phyloP scores from a whole-genome alignment of 2,329 filamentous ascomycete species.

The Ophiostoma novo-ulmi region DNA sequence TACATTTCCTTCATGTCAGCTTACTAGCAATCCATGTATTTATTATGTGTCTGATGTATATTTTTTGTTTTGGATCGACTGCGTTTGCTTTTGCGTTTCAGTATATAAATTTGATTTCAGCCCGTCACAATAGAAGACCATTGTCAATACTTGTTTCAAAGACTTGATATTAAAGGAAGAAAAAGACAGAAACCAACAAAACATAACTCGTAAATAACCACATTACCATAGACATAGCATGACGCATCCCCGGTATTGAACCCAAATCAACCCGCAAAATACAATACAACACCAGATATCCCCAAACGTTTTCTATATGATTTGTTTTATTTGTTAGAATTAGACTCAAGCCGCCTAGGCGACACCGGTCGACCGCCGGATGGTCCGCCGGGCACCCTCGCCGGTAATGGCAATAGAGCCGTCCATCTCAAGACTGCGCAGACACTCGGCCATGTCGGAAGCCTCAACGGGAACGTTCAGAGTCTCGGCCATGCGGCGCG shows the following conservation, averaged over 20 bases:
- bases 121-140: not conserved
- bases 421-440: conserved; percentile 77
- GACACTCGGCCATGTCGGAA: conserved; percentile 74
- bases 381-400: conserved; percentile 75
- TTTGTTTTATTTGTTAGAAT: not conserved
- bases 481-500: conserved; percentile 65
- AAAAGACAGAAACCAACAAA: not conserved
- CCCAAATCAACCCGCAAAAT: not conserved
- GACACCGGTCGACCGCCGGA: conserved; percentile 64
- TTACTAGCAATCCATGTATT: conserved; percentile 4
- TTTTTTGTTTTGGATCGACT: not conserved
- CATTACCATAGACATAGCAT: not conserved
- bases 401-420: conserved; percentile 74
- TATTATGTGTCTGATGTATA: not conserved
- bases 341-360: not conserved
- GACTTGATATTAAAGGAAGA: not conserved
- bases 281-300: not conserved
- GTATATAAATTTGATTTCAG: not conserved
- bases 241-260: not conserved
- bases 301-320: not conserved
- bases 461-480: conserved; percentile 67
- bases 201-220: conserved; percentile 1
- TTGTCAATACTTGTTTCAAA: not conserved
- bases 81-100: not conserved
- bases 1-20: not conserved